Conservation (phyloP, 78 protist species). For the Tieghemostelium lacteum region DNA sequence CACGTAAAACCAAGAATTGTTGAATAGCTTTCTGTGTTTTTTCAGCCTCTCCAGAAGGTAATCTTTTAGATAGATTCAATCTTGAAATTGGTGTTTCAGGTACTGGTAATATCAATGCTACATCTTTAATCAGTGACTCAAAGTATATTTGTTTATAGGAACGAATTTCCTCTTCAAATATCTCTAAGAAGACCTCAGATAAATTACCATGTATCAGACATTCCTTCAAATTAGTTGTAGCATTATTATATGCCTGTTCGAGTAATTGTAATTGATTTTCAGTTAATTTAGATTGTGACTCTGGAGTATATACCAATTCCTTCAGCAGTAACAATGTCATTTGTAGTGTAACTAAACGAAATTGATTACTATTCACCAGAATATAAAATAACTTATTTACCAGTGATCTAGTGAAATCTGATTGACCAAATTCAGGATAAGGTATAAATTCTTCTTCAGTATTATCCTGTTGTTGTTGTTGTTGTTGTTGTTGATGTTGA, state of each 20-base stretch:
- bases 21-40: conserved; percentile 80
- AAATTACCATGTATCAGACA: conserved; percentile 31
- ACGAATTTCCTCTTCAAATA: conserved; percentile 77
- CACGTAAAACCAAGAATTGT: conserved; percentile 71
- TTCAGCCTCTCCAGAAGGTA: conserved; percentile 82
- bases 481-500: neutral
- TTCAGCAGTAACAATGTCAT: conserved; percentile 72
- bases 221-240: conserved; percentile 50
- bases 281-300: conserved; percentile 67
- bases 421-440: conserved; percentile 61
- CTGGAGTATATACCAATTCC: conserved; percentile 76
- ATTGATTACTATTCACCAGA: conserved; percentile 67
- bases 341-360: conserved; percentile 76
- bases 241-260: conserved; percentile 65
- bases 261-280: conserved; percentile 48
- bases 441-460: conserved; percentile 62
- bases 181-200: conserved; percentile 69
- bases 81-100: conserved; percentile 62
- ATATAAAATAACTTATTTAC: conserved; percentile 49
- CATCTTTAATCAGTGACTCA: conserved; percentile 47
- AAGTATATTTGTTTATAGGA: conserved; percentile 65
- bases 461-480: conserved; percentile 14
- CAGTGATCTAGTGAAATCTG: conserved; percentile 36
- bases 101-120: conserved; percentile 57
- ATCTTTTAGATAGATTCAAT: conserved; percentile 37